Evolutionary conservation across 176 grass and related monocot species (phyloP), one percentile per base, ranked within the genome.

Genomic region (Lolium perenne): DNA sequence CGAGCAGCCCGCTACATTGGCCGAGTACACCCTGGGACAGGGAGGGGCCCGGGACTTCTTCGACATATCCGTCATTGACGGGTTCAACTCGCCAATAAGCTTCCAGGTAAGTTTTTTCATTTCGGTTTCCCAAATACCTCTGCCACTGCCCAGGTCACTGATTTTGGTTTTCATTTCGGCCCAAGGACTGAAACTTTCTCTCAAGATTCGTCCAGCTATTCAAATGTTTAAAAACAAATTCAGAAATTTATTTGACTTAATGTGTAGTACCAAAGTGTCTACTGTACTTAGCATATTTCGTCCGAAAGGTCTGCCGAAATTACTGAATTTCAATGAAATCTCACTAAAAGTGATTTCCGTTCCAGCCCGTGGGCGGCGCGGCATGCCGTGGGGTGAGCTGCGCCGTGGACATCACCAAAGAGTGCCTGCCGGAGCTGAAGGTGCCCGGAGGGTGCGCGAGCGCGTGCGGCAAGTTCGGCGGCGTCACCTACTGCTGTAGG

Each of bases 21-120:
- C 89, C 3, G 94, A 95, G 72, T 95, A 89, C 72, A 76, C 80
- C 2, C 76, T 95, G 5, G 70, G 84, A 6, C 2, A 9, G 68
- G 54, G 0, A 10, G 4, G 18, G 3, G 9, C 0, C 41, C 1
- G 4, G 20, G 73, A 89, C 46, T 89, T 26, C 56, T 84, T 73
- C 76, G 55, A 89, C 35, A 0, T 89, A 15, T 84, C 81, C 0
- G 75, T 89, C 29, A 67, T 80, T 29, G 81, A 89, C 56, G 81
- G 75, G 2, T 84, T 74, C 58, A 85, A 85, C 58, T 7, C 55
- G 1, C 35, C 32, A 14, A 80, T 89, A 38, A 25, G 49, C 46
- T 65, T 89, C 10, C 3, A 79, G 32, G 32, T 35, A 35, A 29
- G 29, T n/a, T 29, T 29, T 29, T 29, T 29, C 1, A 29, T 29